Percentiles rank a stretch among this genome's conserved stretches.
These are phyloP conservation scores for Paecilomyces sp. DNA, from an alignment of 2,329 filamentous ascomycete species.

Conservation along the genomic window DNA sequence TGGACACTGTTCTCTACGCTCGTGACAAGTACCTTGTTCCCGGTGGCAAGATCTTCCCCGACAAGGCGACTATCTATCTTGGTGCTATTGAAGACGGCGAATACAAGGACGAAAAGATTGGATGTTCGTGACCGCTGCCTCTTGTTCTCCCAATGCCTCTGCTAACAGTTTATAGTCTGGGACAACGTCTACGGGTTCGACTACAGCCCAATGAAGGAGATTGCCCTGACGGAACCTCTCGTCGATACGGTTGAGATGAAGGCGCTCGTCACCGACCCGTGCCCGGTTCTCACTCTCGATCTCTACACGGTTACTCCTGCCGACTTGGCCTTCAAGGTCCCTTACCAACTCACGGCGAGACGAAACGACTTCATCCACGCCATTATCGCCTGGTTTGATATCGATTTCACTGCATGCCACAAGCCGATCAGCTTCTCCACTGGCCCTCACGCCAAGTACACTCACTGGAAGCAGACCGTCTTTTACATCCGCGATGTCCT, in stretches of 20 bases:
- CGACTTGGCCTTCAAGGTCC: conserved; percentile 76
- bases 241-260: conserved; percentile 98
- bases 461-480: conserved; percentile 99
- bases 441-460: conserved; percentile 97
- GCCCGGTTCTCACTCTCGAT: conserved; percentile 77
- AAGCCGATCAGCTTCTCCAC: conserved; percentile 97
- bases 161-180: conserved; percentile 64
- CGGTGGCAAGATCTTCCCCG: conserved; percentile 92
- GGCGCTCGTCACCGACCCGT: conserved; percentile 89
- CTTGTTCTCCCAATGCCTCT: not conserved
- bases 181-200: conserved; percentile 98
- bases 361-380: conserved; percentile 95
- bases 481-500: conserved; percentile 94
- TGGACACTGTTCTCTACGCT: conserved; percentile 95
- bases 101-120: conserved; percentile 99
- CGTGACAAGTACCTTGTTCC: conserved; percentile 83
- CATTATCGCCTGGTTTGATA: conserved; percentile 97
- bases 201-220: conserved; percentile 88
- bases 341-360: conserved; percentile 68
- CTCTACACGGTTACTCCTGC: conserved; percentile 80
- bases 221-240: conserved; percentile 87
- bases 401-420: conserved; percentile 96
- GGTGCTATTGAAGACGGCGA: conserved; percentile 97
- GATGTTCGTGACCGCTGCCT: conserved; percentile 61
- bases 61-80: conserved; percentile 96